Evolutionary conservation across 73 alveolate genomes (phyloP).

Genomic region (Tetrahymena thermophila): DNA sequence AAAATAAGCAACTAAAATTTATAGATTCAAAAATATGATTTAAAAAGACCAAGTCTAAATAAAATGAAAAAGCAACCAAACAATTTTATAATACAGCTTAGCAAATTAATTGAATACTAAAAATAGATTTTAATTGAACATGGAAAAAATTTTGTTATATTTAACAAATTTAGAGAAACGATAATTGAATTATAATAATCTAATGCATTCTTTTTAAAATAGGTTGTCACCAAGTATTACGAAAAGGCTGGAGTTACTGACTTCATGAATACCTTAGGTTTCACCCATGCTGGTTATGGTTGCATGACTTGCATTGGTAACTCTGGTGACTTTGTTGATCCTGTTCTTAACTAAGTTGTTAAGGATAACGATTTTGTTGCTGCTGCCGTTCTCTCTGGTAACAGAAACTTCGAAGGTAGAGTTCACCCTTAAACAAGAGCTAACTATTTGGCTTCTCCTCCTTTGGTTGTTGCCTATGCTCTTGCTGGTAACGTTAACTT

Average conservation of each 20-base stretch:
- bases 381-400: constrained; percentile 82
- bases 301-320: constrained; percentile 94
- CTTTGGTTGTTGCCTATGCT: constrained; percentile 89
- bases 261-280: constrained; percentile 67
- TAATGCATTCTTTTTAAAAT: neutral
- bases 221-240: constrained; percentile 60
- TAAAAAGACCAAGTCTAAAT: too few relatives aligned
- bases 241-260: constrained; percentile 68
- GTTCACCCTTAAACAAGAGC: constrained; percentile 91
- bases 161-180: neutral
- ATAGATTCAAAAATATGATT: neutral
- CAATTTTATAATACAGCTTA: too few relatives aligned
- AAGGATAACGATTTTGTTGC: constrained; percentile 69
- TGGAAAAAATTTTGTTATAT: too few relatives aligned
- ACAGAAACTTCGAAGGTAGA: constrained; percentile 89
- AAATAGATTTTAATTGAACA: neutral
- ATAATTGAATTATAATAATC: neutral
- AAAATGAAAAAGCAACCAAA: too few relatives aligned
- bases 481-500: constrained; percentile 73
- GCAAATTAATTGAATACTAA: neutral
- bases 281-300: constrained; percentile 83
- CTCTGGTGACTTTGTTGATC: constrained; percentile 79
- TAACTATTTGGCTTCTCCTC: constrained; percentile 86
- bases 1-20: neutral
- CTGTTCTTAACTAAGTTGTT: constrained; percentile 55